These are phyloP conservation scores for Decorospora gaudefroyi DNA, from an alignment of 2,329 filamentous ascomycete species.

Conservation along the genomic window DNA sequence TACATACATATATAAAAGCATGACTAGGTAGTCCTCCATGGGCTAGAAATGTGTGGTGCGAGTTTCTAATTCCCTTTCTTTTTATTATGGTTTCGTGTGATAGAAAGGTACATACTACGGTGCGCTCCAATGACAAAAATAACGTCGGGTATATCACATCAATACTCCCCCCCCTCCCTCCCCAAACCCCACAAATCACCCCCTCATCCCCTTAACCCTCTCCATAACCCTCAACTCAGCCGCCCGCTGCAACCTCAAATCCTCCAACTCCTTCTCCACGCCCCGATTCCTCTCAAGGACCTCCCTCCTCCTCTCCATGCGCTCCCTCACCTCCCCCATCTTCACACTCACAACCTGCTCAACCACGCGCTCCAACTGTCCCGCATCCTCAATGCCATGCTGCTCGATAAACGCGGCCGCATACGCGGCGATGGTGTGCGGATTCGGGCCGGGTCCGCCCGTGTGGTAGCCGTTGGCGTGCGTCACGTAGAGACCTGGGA, in stretches of 20 bases:
- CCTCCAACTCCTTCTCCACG: conserved; percentile 51
- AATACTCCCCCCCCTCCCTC: neutral
- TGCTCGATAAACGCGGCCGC: conserved; percentile 49
- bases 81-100: too few species aligned
- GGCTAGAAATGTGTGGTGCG: too few species aligned
- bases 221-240: conserved; percentile 53
- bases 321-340: conserved; percentile 46
- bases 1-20: too few species aligned
- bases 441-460: conserved; percentile 52
- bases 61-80: too few species aligned
- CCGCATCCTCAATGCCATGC: conserved; percentile 42
- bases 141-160: too few species aligned
- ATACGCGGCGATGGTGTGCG: conserved; percentile 43
- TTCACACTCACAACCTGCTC: conserved; percentile 40
- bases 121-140: too few species aligned
- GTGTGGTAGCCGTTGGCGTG: conserved; percentile 55
- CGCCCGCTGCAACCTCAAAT: conserved; percentile 51
- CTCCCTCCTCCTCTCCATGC: conserved; percentile 48
- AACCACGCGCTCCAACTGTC: conserved; percentile 44
- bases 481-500: conserved; percentile 54
- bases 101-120: too few species aligned
- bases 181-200: conserved; percentile 4
- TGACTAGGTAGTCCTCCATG: too few species aligned
- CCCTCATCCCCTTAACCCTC: conserved; percentile 46
- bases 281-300: conserved; percentile 50